phyloP scores from a whole-genome alignment of 2,329 filamentous ascomycete genomes.

The Seiridium unicorne region DNA sequence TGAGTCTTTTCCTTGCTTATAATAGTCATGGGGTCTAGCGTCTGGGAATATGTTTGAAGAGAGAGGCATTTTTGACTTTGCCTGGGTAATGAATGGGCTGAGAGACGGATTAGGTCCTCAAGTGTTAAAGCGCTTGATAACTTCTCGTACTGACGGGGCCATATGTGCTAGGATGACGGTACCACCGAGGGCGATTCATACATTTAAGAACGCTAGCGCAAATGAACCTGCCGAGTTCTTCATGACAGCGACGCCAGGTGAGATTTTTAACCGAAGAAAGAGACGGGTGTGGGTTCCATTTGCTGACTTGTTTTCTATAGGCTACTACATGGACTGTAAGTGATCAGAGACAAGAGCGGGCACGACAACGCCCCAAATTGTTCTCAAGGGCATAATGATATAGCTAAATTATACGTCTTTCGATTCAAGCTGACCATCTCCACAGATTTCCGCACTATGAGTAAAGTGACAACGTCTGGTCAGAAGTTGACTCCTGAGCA shows the following conservation, averaged over 20 bases:
- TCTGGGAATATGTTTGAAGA: neutral
- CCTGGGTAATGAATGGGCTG: neutral
- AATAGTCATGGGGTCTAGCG: neutral
- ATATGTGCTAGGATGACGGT: neutral
- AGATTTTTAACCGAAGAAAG: neutral
- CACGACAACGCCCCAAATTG: neutral
- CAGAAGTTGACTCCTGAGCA: slow-evolving; percentile 23
- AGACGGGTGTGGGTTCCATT: neutral
- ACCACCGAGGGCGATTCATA: slow-evolving; percentile 26
- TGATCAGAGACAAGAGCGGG: neutral
- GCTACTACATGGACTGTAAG: slow-evolving; percentile 36
- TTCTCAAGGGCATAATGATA: too few relatives aligned
- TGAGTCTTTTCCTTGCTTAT: neutral
- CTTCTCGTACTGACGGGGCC: too few relatives aligned
- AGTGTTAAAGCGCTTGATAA: too few relatives aligned
- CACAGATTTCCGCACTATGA: slow-evolving; percentile 32
- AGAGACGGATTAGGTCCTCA: neutral
- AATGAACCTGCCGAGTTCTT: slow-evolving; percentile 32
- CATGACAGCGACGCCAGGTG: slow-evolving; percentile 34
- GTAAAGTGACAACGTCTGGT: slow-evolving; percentile 24
- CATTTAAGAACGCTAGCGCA: slow-evolving; percentile 31
- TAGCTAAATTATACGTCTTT: too few relatives aligned
- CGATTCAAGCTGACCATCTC: neutral
- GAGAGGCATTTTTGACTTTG: neutral
- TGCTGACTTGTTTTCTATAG: slow-evolving; percentile 14